Evolutionary conservation across 2,329 filamentous ascomycete genomes (phyloP).

Genomic region (Fusarium marasasianum): DNA sequence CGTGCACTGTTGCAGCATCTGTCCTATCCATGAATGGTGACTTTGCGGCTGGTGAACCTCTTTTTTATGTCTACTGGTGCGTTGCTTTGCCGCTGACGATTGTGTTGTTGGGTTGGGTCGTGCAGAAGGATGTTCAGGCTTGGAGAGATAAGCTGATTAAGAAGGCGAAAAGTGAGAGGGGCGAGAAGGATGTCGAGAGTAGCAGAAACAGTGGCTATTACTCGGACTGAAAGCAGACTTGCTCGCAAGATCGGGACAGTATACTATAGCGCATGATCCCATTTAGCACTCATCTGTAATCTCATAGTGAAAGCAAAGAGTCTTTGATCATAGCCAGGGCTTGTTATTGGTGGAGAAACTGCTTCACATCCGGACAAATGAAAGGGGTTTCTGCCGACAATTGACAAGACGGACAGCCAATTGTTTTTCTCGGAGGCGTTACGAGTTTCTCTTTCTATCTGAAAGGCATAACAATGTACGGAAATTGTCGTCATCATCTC

Average conservation of each 20-base stretch:
- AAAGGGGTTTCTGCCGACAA: neutral
- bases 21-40: neutral
- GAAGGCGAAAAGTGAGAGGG: neutral
- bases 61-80: neutral
- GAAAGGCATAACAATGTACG: too few species aligned
- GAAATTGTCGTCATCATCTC: neutral
- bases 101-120: neutral
- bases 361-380: neutral
- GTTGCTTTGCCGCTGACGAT: neutral
- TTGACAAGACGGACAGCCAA: neutral
- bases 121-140: neutral
- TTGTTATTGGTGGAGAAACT: neutral
- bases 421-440: fast-evolving
- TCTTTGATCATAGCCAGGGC: neutral
- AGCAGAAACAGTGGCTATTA: neutral
- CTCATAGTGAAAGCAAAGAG: too few species aligned
- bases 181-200: neutral
- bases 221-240: neutral
- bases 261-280: fast-evolving
- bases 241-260: neutral
- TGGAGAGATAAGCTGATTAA: neutral
- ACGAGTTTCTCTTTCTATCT: neutral
- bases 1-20: neutral
- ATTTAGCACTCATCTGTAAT: too few species aligned
- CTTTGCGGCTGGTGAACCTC: neutral